A percentile compares a stretch with the other conserved stretches of the same genome.
Evolutionary conservation across 345 rosid genomes (phyloP).

Genomic region (Salix brachista): DNA sequence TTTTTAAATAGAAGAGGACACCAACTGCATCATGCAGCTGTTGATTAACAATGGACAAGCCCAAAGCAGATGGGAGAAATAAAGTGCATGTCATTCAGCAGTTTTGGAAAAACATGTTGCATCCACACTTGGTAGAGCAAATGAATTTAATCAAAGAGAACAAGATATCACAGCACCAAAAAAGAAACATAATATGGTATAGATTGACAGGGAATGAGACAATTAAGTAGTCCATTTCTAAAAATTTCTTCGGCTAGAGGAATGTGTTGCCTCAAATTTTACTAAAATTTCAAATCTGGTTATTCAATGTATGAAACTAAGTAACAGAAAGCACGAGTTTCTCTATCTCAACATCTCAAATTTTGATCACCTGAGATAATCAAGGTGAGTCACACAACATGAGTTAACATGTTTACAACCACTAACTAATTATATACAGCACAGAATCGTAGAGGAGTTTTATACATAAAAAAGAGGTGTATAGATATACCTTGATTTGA

Average conservation of each 20-base stretch:
- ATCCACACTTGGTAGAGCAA: background rate
- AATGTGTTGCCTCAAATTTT: background rate
- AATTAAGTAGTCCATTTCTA: background rate
- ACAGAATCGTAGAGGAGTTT: conserved; percentile 1
- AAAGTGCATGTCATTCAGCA: too few relatives aligned
- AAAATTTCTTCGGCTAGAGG: background rate
- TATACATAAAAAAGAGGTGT: background rate
- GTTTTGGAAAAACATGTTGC: background rate
- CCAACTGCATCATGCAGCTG: background rate
- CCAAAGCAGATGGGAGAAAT: too few relatives aligned
- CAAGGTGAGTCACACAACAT: background rate
- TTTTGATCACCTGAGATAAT: background rate
- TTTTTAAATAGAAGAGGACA: background rate
- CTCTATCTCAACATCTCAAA: background rate
- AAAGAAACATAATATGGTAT: background rate
- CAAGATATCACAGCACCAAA: background rate
- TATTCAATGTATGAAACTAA: conserved; percentile 1
- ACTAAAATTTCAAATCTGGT: background rate
- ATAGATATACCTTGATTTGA: conserved; percentile 71
- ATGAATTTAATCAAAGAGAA: background rate
- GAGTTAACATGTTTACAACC: background rate
- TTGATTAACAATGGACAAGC: background rate
- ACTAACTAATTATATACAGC: background rate
- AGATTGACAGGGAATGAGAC: background rate
- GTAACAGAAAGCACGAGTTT: too few relatives aligned